phyloP scores from a whole-genome alignment of 768 basidiomycete genomes.

The Daedalea quercina region DNA sequence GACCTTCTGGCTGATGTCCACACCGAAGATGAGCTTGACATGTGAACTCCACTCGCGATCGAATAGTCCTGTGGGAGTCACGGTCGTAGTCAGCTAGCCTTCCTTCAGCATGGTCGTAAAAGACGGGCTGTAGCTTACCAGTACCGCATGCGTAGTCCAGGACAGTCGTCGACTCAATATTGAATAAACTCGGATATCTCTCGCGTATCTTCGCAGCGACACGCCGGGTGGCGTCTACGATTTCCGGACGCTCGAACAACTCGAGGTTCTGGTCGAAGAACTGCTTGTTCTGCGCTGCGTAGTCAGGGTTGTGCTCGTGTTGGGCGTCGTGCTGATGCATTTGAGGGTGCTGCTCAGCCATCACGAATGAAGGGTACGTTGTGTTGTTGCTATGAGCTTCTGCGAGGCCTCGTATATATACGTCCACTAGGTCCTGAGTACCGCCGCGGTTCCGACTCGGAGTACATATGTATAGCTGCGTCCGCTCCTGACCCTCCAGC shows the following conservation, averaged over 20 bases:
- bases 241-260: conserved; percentile 16
- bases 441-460: no score
- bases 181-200: conserved; percentile 30
- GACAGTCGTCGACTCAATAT: conserved; percentile 46
- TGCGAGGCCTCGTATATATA: no score
- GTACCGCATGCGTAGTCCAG: conserved; percentile 77
- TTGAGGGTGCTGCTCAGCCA: no score
- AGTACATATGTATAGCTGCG: no score
- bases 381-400: no score
- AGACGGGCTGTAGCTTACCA: conserved; percentile 30
- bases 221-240: conserved; percentile 15
- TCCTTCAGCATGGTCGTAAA: neutral
- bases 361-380: no score
- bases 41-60: conserved; percentile 56
- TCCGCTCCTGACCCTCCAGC: no score
- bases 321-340: no score
- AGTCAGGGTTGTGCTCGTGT: conserved; percentile 13
- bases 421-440: no score
- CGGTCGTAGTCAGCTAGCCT: neutral
- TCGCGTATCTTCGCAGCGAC: conserved; percentile 24
- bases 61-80: conserved; percentile 43
- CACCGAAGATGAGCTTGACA: conserved; percentile 58
- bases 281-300: conserved; percentile 29
- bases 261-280: conserved; percentile 31
- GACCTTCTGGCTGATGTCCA: conserved; percentile 65